phyloP scores from a whole-genome alignment of 169 alveolate genomes.

The Eimeria sp. region DNA sequence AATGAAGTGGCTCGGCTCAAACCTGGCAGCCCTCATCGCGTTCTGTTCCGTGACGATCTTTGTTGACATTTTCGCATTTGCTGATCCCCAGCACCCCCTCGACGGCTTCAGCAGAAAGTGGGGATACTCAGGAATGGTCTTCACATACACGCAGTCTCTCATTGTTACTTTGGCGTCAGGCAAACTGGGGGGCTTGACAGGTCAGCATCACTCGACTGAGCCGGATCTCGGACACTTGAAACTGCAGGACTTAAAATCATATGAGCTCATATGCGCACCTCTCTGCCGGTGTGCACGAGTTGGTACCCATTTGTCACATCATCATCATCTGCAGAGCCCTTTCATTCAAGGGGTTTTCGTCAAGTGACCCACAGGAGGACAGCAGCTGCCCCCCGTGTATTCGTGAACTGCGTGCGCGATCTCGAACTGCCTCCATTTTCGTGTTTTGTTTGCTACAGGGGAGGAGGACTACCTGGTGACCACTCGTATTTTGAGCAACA shows the following conservation, averaged over 20 bases:
- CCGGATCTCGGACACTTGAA: background rate
- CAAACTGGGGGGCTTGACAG: constrained; percentile 72
- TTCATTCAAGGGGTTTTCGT: background rate
- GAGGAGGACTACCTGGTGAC: constrained; percentile 42
- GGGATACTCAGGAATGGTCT: constrained; percentile 79
- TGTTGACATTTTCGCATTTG: constrained; percentile 41
- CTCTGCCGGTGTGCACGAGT: background rate
- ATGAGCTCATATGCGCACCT: background rate
- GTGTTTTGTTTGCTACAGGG: constrained; percentile 57
- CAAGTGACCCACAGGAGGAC: background rate
- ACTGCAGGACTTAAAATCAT: no score
- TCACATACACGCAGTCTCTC: constrained; percentile 76
- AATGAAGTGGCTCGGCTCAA: constrained; percentile 18
- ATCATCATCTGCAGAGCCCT: background rate
- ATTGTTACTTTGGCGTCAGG: constrained; percentile 50
- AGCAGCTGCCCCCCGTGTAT: background rate
- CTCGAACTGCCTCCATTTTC: background rate
- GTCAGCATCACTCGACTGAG: background rate
- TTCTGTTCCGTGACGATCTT: constrained; percentile 36
- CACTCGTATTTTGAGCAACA: constrained; percentile 65
- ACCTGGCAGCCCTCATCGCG: constrained; percentile 62
- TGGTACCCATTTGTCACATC: background rate
- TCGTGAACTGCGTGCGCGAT: background rate
- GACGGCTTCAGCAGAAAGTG: constrained; percentile 69
- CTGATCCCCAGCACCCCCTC: constrained; percentile 53